These are phyloP conservation scores for Beauveria sp. DNA, from an alignment of 2,329 filamentous ascomycete species.

Conservation along the genomic window DNA sequence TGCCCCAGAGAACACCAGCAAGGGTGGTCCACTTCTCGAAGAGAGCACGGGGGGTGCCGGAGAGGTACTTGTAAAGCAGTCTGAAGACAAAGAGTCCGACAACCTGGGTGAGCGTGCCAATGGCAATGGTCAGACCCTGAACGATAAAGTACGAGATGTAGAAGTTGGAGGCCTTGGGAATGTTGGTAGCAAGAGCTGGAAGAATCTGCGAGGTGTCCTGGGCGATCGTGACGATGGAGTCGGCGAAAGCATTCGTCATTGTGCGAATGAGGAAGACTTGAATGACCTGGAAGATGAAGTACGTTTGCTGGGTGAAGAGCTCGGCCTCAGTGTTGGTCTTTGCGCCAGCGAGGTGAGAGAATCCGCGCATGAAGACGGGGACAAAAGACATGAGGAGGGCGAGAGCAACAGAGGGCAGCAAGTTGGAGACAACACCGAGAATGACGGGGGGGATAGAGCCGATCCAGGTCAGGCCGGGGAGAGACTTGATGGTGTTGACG, in stretches of 20 bases:
- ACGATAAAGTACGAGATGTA: constrained; percentile 87
- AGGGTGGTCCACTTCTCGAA: constrained; percentile 66
- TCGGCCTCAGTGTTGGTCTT: constrained; percentile 76
- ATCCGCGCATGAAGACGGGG: constrained; percentile 55
- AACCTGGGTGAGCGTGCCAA: constrained; percentile 63
- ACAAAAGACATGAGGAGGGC: constrained; percentile 78
- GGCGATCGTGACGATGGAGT: constrained; percentile 56
- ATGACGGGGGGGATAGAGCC: constrained; percentile 61
- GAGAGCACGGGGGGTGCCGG: constrained; percentile 71
- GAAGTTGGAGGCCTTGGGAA: constrained; percentile 85
- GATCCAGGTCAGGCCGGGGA: constrained; percentile 70
- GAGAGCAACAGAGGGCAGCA: constrained; percentile 72
- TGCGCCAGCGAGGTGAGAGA: constrained; percentile 71
- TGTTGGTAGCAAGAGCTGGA: constrained; percentile 58
- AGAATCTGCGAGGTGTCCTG: constrained; percentile 55
- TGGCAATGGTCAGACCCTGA: constrained; percentile 72
- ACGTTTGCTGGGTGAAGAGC: constrained; percentile 81
- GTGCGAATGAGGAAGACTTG: constrained; percentile 90
- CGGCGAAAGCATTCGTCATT: constrained; percentile 69
- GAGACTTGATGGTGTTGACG: constrained; percentile 58
- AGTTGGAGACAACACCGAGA: constrained; percentile 71
- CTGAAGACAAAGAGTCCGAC: constrained; percentile 59
- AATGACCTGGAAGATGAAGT: constrained; percentile 84
- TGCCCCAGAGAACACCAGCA: constrained; percentile 67
- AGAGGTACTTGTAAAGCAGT: constrained; percentile 59